These are phyloP conservation scores for Botryotinia convoluta DNA, from an alignment of 2,329 filamentous ascomycete genomes.

Conservation along the genomic window DNA sequence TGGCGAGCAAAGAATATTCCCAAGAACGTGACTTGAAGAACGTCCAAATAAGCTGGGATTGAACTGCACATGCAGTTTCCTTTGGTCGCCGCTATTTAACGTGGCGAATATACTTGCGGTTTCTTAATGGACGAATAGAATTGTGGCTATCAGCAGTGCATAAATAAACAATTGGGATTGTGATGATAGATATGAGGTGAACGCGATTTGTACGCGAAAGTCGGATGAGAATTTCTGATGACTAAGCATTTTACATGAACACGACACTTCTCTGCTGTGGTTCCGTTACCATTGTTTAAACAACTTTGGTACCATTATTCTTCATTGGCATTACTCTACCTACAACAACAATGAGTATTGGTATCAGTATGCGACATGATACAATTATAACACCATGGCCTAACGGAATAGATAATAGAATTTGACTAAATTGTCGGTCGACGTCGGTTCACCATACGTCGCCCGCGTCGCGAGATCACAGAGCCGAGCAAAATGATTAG, in stretches of 20 bases:
- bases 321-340: neutral
- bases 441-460: neutral
- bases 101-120: no score
- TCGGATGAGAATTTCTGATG: neutral
- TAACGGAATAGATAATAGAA: neutral
- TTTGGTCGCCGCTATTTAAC: no score
- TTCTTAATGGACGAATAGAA: neutral
- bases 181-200: neutral
- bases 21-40: neutral
- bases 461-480: neutral
- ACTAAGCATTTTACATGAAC: neutral
- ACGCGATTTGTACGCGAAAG: neutral
- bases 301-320: neutral
- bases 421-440: neutral
- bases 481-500: neutral
- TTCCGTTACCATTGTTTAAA: neutral
- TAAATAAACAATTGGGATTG: neutral
- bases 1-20: neutral
- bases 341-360: neutral
- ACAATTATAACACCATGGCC: neutral
- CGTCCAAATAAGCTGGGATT: neutral
- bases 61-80: neutral
- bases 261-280: neutral
- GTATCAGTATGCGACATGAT: neutral
- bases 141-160: neutral